Base-by-base conservation (phyloP, 106 monocot species). In the Apostasia ramifera region DNA sequence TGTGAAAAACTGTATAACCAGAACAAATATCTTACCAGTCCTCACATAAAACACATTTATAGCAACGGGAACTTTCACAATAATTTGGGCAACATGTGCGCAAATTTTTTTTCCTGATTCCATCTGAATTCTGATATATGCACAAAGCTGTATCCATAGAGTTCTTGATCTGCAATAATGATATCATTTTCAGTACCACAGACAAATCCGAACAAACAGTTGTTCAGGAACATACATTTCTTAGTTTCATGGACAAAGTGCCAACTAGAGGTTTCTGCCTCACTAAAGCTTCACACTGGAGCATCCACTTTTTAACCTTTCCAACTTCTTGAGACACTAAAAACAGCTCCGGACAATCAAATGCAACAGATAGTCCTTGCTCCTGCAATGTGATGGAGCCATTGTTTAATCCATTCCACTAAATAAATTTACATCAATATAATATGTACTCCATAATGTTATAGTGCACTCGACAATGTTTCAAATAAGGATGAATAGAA, bases 271-370 rank as follows among this genome's bases (percentile, higher is more conserved):
- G 78, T 45, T 45, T 9, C 26, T 26, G 26, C 55, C 78, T 63
- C 68, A 86, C 46, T 64, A 79, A 40, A 47, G 41, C 63, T 67
- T 63, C 73, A 75, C 83, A 86, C 13, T 74, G 66, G 46, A 55
- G 8, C 68, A 83, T 77, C 90, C 90, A 91, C n/a, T 81, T 81
- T 59, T 84, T 73, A 61, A 91, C 73, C 69, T 81, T 86, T 46
- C 81, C 83, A 68, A 83, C 63, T 79, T 91, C 77, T 69, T 47
- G 37, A 13, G 64, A 62, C 53, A 91, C 73, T 57, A 81, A 79
- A 53, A 81, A 68, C 54, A 83, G 74, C 71, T 91, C 90, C 63
- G 73, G 76, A 69, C 90, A 84, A 65, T 67, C 76, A 72, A 86
- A 84, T 49, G 90, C 86, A 75, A 65, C 71, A 71, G 71, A 71